Base-by-base conservation (phyloP, 1,284 basidiomycete genomes). In the Malassezia dermatis region DNA sequence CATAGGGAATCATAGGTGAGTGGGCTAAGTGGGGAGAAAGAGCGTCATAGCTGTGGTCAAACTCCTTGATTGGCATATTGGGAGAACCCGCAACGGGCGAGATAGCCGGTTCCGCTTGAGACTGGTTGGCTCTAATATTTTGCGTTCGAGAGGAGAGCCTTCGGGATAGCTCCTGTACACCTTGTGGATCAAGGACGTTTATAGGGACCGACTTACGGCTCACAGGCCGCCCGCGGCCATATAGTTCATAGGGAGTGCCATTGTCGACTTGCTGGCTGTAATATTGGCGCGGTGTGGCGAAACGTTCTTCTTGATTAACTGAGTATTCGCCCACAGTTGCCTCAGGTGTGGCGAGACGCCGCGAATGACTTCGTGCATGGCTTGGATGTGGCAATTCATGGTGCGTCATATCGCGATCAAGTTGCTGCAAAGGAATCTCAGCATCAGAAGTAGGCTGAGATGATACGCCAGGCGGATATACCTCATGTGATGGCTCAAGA, bases 181-280 rank as follows among this genome's bases (percentile, higher is more conserved):
- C 55, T n/a, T 48, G 13, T 7, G 53, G 53, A 28, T 54, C 52
- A 17, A 54, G 35, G 8, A 53, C 13, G 21, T 47, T 48, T 8
- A 51, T 50, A 10, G 51, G 45, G 13, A 56, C 42, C 21, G 48
- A 45, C 27, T 39, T 45, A 15, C 53, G 53, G 21, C 37, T 24
- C 23, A 30, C 40, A 1, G 40, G 26, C 23, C 31, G 47, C 15
- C 27, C 6, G 13, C 41, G 15, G 42, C 30, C 28, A 24, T 50
- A 50, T 1, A 41, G 48, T 12, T 50, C 39, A 8, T 40, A 32
- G 3, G 46, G 46, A 13, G 46, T 48, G 17, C 46, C 46, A 24
- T 48, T 48, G 31, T 31, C 34, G 7, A 39, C 8, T 7, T 8
- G 31, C 5, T 11, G 15, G 23, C 34, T 44, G 27, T 37, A 46